These are phyloP conservation scores for Eucalyptus cloeziana DNA, from an alignment of 345 rosid genomes.

Conservation along the genomic window DNA sequence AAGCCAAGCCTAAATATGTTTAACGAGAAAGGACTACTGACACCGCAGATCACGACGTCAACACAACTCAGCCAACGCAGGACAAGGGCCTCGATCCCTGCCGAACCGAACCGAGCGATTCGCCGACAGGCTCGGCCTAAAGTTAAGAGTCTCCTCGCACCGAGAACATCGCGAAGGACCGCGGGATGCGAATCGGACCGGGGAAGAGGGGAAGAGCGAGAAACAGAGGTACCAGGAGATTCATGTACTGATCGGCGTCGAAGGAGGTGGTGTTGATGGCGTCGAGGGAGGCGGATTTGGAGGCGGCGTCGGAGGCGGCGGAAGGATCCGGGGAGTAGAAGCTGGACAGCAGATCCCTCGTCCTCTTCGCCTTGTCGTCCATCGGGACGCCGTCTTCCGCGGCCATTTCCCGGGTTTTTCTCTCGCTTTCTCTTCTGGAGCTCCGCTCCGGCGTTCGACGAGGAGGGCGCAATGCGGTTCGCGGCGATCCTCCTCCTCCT, in stretches of 20 bases:
- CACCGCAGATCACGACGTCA: neutral
- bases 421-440: neutral
- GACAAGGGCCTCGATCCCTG: neutral
- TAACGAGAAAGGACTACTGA: neutral
- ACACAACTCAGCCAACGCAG: neutral
- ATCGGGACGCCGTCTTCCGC: conserved; percentile 54
- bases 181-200: neutral
- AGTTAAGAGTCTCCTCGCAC: neutral
- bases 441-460: neutral
- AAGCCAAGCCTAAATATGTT: neutral
- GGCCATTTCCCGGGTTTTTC: conserved; percentile 14
- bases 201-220: neutral
- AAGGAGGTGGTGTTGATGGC: conserved; percentile 70
- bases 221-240: conserved; percentile 48
- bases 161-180: neutral
- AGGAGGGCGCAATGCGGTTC: neutral
- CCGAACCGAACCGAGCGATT: neutral
- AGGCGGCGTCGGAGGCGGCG: conserved; percentile 17
- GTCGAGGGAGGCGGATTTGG: conserved; percentile 49
- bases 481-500: neutral
- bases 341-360: conserved; percentile 97
- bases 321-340: conserved; percentile 94
- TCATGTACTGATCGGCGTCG: conserved; percentile 90
- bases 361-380: conserved; percentile 99
- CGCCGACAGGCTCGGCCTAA: neutral